Conservation (phyloP, 108 stramenopile species). For the Pelagomonas calceolata region DNA sequence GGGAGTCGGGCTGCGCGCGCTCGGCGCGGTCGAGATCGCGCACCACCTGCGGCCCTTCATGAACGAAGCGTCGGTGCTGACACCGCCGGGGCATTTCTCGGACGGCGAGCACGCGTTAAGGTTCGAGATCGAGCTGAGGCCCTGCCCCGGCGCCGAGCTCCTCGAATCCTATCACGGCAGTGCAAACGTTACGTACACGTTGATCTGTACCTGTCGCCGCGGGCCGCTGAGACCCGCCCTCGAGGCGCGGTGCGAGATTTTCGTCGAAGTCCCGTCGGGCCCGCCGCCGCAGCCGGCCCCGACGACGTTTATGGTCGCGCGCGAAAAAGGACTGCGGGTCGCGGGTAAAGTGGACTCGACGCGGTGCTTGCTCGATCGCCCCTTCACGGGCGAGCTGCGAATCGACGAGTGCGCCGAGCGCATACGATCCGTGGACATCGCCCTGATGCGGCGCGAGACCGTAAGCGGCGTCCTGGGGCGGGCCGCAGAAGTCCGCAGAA, state of each 20-base stretch:
- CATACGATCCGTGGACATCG: slow-evolving; percentile 29
- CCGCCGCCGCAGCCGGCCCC: background rate
- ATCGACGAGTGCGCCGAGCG: slow-evolving; percentile 19
- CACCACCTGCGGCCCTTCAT: too few species aligned
- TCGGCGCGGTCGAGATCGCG: background rate
- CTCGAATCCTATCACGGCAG: slow-evolving; percentile 37
- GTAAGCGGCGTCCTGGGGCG: slow-evolving; percentile 12
- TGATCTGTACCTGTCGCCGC: slow-evolving; percentile 8
- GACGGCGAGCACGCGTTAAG: slow-evolving; percentile 12
- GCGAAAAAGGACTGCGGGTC: slow-evolving; percentile 20
- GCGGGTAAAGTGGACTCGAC: slow-evolving; percentile 19
- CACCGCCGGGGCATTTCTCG: slow-evolving; percentile 2
- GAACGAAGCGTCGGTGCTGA: slow-evolving; percentile 1
- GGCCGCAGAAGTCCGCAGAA: slow-evolving; percentile 42
- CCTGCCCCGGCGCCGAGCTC: slow-evolving; percentile 8
- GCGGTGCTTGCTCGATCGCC: slow-evolving; percentile 22
- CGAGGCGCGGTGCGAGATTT: slow-evolving; percentile 15
- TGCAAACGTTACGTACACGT: slow-evolving; percentile 11
- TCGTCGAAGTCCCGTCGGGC: slow-evolving; percentile 19
- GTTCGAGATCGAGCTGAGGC: slow-evolving; percentile 12
- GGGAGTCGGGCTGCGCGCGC: slow-evolving; percentile 1
- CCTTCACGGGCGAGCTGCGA: slow-evolving; percentile 39
- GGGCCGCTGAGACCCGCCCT: slow-evolving; percentile 7
- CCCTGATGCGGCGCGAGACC: slow-evolving; percentile 40
- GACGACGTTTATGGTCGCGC: background rate